phyloP scores from a whole-genome alignment of 106 monocot species.

The Vanilla planifolia region DNA sequence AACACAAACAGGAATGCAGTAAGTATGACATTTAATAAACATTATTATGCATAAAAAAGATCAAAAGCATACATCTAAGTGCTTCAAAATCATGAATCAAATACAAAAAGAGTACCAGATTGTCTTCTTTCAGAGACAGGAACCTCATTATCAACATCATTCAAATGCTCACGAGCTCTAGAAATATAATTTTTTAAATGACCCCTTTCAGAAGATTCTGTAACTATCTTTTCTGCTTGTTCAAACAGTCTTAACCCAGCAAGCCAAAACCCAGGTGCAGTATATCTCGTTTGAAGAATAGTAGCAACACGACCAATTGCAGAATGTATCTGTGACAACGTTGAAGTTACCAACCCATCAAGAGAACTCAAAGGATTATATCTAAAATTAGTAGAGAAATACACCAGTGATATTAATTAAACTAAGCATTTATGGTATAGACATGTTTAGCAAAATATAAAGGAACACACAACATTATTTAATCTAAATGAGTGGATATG shows the following conservation, averaged over 20 bases:
- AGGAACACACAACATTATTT: too few relatives aligned
- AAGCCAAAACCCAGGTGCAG: constrained; percentile 82
- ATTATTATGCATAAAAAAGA: too few relatives aligned
- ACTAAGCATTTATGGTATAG: too few relatives aligned
- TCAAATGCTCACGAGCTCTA: constrained; percentile 67
- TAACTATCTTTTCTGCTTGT: constrained; percentile 45
- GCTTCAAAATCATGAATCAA: too few relatives aligned
- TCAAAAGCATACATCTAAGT: too few relatives aligned
- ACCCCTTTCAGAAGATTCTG: constrained; percentile 46
- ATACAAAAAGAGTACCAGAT: constrained; percentile 24
- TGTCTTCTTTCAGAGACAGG: constrained; percentile 28
- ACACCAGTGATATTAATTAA: background rate
- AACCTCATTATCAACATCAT: constrained; percentile 54
- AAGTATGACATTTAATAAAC: too few relatives aligned
- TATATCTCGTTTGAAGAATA: constrained; percentile 86
- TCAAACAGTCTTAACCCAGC: constrained; percentile 85
- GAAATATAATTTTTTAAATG: constrained; percentile 63
- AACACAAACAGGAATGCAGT: too few relatives aligned
- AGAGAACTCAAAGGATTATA: too few relatives aligned
- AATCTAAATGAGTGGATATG: too few relatives aligned
- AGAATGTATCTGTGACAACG: constrained; percentile 58
- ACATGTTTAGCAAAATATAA: too few relatives aligned
- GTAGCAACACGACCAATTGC: constrained; percentile 80
- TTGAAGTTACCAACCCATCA: too few relatives aligned
- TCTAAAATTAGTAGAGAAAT: background rate